Evolutionary conservation across 306 rosid species (phyloP), one percentile per base, ranked within the genome.

Genomic region (Sicyos edulis): DNA sequence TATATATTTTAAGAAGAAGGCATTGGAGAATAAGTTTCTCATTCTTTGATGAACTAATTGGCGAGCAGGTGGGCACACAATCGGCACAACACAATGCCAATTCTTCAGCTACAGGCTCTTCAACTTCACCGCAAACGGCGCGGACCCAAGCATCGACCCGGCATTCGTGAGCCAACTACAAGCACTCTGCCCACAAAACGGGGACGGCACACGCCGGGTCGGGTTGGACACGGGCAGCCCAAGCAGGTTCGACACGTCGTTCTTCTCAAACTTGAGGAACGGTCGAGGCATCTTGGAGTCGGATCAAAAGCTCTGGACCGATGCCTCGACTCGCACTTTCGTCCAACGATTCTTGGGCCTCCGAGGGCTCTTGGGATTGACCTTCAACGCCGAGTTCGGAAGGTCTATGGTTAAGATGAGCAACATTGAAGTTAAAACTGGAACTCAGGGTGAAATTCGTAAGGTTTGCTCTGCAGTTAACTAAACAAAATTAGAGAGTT

Each of bases 271-370:
- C 62, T 53, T 71, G 6, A 53, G 26, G 51, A 71, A 54, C 2
- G 74, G 74, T 0, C 74, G 74, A 9, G 74, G 74, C 19, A 17
- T 71, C 2, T 40, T 71, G 61, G 74, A 71, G 62, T 71, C 74
- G 1, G 74, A 71, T 19, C 74, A 71, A 4, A 53, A 26, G 51
- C 74, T 71, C 7, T 71, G 74, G 74, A 71, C 74, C 4, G 74
- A 71, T 4, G 26, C 51, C 10, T 71, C 74, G 3, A 71, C 74
- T 53, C 60, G 74, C 2, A 5, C 50, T 6, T 71, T 71, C 9
- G 74, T 71, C 0, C 74, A 71, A 20, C 61, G 74, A 0, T 71
- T n/a, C 58, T 5, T 71, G 29, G 74, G 74, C 17, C 6, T 71
- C 4, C 54, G 62, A 37, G 74, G 74, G n/a, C 1, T 54, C 0